Evolutionary conservation across 306 rosid genomes (phyloP).

Genomic region (Rosa rugosa): DNA sequence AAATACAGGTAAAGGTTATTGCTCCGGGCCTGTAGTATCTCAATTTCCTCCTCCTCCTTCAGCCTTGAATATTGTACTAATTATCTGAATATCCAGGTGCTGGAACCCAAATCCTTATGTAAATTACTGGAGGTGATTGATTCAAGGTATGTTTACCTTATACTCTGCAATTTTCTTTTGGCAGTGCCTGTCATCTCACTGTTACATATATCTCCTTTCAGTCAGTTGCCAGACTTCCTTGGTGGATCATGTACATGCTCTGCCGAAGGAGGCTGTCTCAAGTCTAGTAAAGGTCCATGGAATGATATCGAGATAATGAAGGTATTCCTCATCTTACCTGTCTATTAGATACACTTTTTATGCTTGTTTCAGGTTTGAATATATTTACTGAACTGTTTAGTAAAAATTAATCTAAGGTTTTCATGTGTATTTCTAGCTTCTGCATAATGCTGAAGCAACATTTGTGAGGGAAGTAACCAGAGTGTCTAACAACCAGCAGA

Average conservation of each 20-base stretch:
- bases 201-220: constrained; percentile 37
- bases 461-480: constrained; percentile 65
- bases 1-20: constrained; percentile 72
- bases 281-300: constrained; percentile 93
- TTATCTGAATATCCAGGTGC: constrained; percentile 57
- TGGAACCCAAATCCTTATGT: constrained; percentile 61
- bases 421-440: constrained; percentile 74
- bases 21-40: constrained; percentile 19
- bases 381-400: constrained; percentile 24
- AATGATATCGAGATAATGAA: constrained; percentile 84
- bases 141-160: constrained; percentile 52
- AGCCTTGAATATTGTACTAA: constrained; percentile 16
- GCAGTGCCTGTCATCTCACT: constrained; percentile 15
- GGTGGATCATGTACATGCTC: constrained; percentile 91
- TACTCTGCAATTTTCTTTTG: constrained; percentile 1
- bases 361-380: constrained; percentile 14
- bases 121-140: constrained; percentile 80
- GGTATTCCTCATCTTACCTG: constrained; percentile 32
- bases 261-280: constrained; percentile 84
- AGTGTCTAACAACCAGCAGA: constrained; percentile 44
- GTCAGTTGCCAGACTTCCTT: constrained; percentile 92
- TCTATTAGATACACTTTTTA: not conserved
- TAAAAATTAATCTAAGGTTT: constrained; percentile 30
- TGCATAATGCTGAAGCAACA: constrained; percentile 58
- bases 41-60: constrained; percentile 10